A percentile compares a stretch with the other conserved stretches of the same genome.
phyloP scores from a whole-genome alignment of 2,329 filamentous ascomycete species.

The Arthroderma sp. region DNA sequence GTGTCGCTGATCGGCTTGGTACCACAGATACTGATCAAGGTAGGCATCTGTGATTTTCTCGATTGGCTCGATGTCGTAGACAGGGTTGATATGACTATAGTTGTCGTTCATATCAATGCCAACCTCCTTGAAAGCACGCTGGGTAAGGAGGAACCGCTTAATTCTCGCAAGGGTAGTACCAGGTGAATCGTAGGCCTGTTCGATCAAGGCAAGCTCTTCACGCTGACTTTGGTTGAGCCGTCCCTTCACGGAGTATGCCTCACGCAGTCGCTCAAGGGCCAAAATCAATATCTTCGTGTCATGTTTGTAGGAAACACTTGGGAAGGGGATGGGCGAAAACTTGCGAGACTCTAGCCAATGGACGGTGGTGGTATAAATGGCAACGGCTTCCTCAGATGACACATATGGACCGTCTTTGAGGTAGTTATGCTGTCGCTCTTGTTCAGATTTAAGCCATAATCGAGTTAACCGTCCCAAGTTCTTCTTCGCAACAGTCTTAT shows the following conservation, averaged over 20 bases:
- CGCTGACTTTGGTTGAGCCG: constrained; percentile 93
- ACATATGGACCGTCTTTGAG: constrained; percentile 99
- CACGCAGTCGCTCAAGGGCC: constrained; percentile 78
- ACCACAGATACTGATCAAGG: constrained; percentile 97
- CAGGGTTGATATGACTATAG: constrained; percentile 96
- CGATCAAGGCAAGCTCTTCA: constrained; percentile 90
- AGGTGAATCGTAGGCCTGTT: constrained; percentile 95
- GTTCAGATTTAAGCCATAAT: constrained; percentile 94
- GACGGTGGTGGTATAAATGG: constrained; percentile 96
- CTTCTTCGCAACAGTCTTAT: constrained; percentile 99
- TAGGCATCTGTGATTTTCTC: constrained; percentile 99
- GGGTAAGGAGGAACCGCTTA: constrained; percentile 92
- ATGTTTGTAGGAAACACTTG: constrained; percentile 97
- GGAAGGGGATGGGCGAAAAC: constrained; percentile 97
- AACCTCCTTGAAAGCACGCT: constrained; percentile 97
- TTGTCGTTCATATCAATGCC: constrained; percentile 99
- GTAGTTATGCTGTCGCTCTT: constrained; percentile 97
- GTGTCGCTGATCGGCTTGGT: constrained; percentile 93
- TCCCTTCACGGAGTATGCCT: constrained; percentile 96
- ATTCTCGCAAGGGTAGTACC: constrained; percentile 92
- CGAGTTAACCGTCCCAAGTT: constrained; percentile 89
- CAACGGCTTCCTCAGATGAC: constrained; percentile 94
- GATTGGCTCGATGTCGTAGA: constrained; percentile 97
- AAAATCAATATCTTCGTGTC: constrained; percentile 98
- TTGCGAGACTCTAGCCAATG: constrained; percentile 98